These are phyloP conservation scores for Vigna mungo DNA, from an alignment of 306 rosid genomes.

Conservation along the genomic window DNA sequence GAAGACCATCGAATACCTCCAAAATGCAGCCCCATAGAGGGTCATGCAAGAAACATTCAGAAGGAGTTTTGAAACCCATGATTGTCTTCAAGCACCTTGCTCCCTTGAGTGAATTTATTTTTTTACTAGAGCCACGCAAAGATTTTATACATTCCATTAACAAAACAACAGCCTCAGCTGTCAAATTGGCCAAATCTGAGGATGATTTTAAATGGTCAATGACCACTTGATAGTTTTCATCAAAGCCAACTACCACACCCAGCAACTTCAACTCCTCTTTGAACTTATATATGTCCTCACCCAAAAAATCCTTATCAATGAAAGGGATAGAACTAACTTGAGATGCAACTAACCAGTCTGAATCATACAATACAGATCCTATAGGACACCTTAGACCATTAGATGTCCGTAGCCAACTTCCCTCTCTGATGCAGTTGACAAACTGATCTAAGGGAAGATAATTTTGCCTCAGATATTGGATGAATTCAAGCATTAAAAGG, in stretches of 20 bases:
- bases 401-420: slow-evolving; percentile 65
- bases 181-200: slow-evolving; percentile 44
- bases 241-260: slow-evolving; percentile 61
- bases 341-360: slow-evolving; percentile 63
- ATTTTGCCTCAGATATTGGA: slow-evolving; percentile 53
- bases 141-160: slow-evolving; percentile 54
- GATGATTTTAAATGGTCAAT: slow-evolving; percentile 59
- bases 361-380: slow-evolving; percentile 61
- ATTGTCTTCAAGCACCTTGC: slow-evolving; percentile 64
- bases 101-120: slow-evolving; percentile 41
- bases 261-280: slow-evolving; percentile 64
- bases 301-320: slow-evolving; percentile 57
- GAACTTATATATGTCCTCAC: slow-evolving; percentile 55
- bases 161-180: slow-evolving; percentile 60
- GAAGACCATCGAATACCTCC: slow-evolving; percentile 58
- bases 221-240: slow-evolving; percentile 48
- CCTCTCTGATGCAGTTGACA: slow-evolving; percentile 50
- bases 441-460: slow-evolving; percentile 46
- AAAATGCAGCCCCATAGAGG: slow-evolving; percentile 70
- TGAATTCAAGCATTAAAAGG: slow-evolving; percentile 61
- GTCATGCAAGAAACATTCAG: slow-evolving; percentile 60
- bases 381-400: slow-evolving; percentile 65
- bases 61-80: slow-evolving; percentile 59
- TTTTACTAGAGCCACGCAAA: slow-evolving; percentile 27
- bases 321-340: slow-evolving; percentile 72